Base-by-base conservation (phyloP, 768 basidiomycete genomes). In the Krasilnikovozyma curviuscula region DNA sequence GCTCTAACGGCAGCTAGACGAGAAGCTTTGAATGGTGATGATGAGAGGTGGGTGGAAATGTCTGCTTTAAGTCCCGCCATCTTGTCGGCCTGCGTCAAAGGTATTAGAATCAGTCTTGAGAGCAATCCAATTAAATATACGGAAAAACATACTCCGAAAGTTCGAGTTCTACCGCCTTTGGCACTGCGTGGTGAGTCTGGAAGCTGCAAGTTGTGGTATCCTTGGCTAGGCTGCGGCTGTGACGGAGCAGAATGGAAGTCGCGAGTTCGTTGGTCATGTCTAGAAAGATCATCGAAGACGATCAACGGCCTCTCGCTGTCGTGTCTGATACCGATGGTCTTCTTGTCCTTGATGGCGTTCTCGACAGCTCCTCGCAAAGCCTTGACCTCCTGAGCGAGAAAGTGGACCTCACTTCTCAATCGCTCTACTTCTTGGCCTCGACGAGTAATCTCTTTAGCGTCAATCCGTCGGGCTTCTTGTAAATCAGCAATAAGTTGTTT, bases 281-380 rank as follows among this genome's bases (percentile, higher is more conserved):
- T 12, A 18, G 35, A 37, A 18, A n/a, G 18, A n/a, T n/a, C n/a
- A n/a, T 35, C 48, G 14, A 46, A 40, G 2, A 32, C 44, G 14
- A 10, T 31, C 44, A 19, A n/a, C 9, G 10, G 14, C 18, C 24
- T 19, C 37, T 7, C 23, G 6, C 13, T 42, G 25, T 25, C 32
- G n/a, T 28, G 12, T 27, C 48, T 16, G 12, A 9, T 25, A 25
- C 14, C 6, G 9, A 4, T 10, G 42, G 49, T 64, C 32, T 79
- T 66, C 24, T 85, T 64, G 54, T 84, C 83, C 52, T 77, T 73
- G 45, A 93, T 68, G 4, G 84, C 84, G 49, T 83, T 79, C 62
- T 89, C 82, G 1, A 95, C 83, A 0, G 88, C 79, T 1, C 77
- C 79, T 10, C 81, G 69, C n/a, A 93, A 69, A 2, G 83, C 79